Percentiles rank a stretch among this genome's conserved stretches.
These are phyloP conservation scores for Yamadazyma paraphyllophila DNA, from an alignment of 805 yeast genomes.

Conservation along the genomic window DNA sequence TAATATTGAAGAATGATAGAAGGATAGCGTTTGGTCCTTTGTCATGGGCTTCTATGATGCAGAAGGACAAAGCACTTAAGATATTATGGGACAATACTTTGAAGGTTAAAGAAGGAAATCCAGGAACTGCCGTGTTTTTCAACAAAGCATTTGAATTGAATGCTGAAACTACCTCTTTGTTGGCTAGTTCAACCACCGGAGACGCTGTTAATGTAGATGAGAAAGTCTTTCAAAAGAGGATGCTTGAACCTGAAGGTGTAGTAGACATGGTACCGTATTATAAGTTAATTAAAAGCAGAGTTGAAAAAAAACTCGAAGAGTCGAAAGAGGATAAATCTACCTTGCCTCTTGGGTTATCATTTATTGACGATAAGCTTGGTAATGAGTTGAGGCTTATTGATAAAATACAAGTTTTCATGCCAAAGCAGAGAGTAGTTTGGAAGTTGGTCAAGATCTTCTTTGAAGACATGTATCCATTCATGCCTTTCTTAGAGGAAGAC, in stretches of 20 bases:
- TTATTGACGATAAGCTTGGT: conserved; percentile 29
- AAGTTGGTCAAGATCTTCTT: conserved; percentile 43
- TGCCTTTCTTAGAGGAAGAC: conserved; percentile 45
- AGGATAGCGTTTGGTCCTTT: conserved; percentile 38
- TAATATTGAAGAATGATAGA: conserved; percentile 27
- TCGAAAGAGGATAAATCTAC: conserved; percentile 16
- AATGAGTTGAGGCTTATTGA: conserved; percentile 29
- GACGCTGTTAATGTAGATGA: conserved; percentile 17
- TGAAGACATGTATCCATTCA: conserved; percentile 43
- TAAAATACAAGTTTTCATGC: conserved; percentile 37
- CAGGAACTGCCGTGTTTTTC: conserved; percentile 24
- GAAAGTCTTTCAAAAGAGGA: conserved; percentile 27
- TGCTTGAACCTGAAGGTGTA: conserved; percentile 34
- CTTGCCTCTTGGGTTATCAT: conserved; percentile 32
- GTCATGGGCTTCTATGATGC: conserved; percentile 37
- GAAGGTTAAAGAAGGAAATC: conserved; percentile 18
- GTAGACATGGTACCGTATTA: conserved; percentile 33
- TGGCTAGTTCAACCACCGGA: conserved; percentile 12
- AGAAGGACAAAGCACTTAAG: conserved; percentile 30
- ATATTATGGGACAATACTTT: conserved; percentile 33
- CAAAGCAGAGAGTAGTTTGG: conserved; percentile 39
- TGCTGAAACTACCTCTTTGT: conserved; percentile 22
- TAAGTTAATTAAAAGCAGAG: conserved; percentile 18
- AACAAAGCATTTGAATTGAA: conserved; percentile 19
- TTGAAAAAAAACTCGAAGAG: conserved; percentile 13